A percentile compares a stretch with the other conserved stretches of the same genome.
phyloP scores from a whole-genome alignment of 2,329 filamentous ascomycete species.

The Xylaria sp. region DNA sequence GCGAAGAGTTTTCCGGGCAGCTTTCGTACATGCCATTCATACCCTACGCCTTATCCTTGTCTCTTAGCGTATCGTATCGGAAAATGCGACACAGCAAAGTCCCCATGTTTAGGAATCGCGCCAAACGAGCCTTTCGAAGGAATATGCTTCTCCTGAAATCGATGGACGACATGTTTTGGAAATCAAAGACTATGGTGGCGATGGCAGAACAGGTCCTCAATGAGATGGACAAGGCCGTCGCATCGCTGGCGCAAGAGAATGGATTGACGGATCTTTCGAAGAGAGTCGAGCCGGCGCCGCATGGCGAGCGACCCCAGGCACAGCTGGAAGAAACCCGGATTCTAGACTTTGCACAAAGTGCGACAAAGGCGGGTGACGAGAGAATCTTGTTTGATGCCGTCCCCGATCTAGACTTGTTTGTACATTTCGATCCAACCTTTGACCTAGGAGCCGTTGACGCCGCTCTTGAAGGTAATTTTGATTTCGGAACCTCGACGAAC shows the following conservation, averaged over 20 bases:
- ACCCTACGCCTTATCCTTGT: conserved; percentile 69
- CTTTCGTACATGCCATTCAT: conserved; percentile 64
- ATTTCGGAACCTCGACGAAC: conserved; percentile 63
- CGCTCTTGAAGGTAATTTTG: conserved; percentile 64
- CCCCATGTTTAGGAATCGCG: conserved; percentile 67
- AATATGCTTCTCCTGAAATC: conserved; percentile 64
- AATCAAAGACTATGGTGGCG: conserved; percentile 63
- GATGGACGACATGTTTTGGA: conserved; percentile 68
- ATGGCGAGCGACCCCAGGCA: conserved; percentile 30
- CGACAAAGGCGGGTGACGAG: conserved; percentile 50
- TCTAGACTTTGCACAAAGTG: conserved; percentile 21
- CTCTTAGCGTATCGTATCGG: conserved; percentile 69
- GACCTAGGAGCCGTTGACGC: conserved; percentile 65
- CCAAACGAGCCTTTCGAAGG: conserved; percentile 63
- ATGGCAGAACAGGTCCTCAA: conserved; percentile 65
- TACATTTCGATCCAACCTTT: conserved; percentile 65
- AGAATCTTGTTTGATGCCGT: conserved; percentile 56
- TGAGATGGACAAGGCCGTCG: conserved; percentile 66
- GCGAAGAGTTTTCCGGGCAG: conserved; percentile 60
- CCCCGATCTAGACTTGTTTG: conserved; percentile 64
- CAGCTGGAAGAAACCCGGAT: conserved; percentile 21
- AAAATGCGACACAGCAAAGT: conserved; percentile 71
- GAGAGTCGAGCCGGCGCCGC: conserved; percentile 33
- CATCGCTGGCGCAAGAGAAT: conserved; percentile 53
- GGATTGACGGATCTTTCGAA: conserved; percentile 40